These are phyloP conservation scores for Xylaria sp. DNA, from an alignment of 2,329 filamentous ascomycete species.

Conservation along the genomic window DNA sequence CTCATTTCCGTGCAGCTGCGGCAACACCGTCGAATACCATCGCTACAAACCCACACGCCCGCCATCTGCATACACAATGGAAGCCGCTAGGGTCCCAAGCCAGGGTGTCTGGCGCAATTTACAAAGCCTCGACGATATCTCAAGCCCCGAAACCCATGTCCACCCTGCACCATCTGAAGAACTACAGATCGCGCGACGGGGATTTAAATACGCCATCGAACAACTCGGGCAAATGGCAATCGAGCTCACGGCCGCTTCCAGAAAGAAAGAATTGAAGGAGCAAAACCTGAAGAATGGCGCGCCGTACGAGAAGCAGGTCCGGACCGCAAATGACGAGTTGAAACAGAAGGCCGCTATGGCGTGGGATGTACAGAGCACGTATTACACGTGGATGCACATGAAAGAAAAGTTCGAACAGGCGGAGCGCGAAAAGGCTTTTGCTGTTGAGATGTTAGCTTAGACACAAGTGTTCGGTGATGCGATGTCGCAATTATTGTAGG, in stretches of 20 bases:
- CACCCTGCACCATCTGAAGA: slow-evolving; percentile 23
- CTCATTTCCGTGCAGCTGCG: slow-evolving; percentile 25
- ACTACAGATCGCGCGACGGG: slow-evolving; percentile 25
- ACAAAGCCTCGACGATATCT: slow-evolving; percentile 23
- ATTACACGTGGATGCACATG: slow-evolving; percentile 21
- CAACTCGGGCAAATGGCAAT: slow-evolving; percentile 11
- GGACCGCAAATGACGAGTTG: not conserved
- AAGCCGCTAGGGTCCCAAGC: not conserved
- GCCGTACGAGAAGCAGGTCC: slow-evolving; percentile 13
- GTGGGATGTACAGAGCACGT: slow-evolving; percentile 1
- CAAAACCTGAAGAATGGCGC: slow-evolving; percentile 20
- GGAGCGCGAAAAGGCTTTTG: slow-evolving; percentile 13
- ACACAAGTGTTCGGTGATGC: not conserved
- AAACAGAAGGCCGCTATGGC: not conserved
- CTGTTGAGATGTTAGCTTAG: slow-evolving; percentile 22
- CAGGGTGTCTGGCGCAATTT: slow-evolving; percentile 26
- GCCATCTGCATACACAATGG: slow-evolving; percentile 19
- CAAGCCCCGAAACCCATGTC: not conserved
- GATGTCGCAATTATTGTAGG: not conserved
- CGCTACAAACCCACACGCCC: slow-evolving; percentile 17
- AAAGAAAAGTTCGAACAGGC: slow-evolving; percentile 16
- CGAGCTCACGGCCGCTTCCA: slow-evolving; percentile 3
- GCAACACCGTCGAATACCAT: slow-evolving; percentile 27
- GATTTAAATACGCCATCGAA: not conserved
- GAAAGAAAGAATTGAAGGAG: slow-evolving; percentile 18